Percentiles rank a stretch among this genome's conserved stretches.
Evolutionary conservation across 2,329 filamentous ascomycete species (phyloP).

Genomic region (Cryphonectria carpinicola): DNA sequence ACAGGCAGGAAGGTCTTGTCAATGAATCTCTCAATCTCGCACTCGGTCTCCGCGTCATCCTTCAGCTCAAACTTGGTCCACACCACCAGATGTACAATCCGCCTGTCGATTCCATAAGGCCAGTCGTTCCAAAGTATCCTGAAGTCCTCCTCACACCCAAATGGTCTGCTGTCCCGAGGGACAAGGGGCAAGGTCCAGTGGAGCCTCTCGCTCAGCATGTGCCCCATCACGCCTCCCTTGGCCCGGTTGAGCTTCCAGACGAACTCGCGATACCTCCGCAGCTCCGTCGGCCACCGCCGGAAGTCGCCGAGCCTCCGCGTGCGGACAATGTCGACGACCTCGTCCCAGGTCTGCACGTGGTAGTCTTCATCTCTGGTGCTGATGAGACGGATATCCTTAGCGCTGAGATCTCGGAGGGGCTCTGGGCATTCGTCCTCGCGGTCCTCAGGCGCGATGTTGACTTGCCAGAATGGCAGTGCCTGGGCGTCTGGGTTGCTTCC

Average conservation of each 20-base stretch:
- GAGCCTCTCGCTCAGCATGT: conserved; percentile 72
- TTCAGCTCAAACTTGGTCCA: conserved; percentile 89
- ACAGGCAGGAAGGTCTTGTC: conserved; percentile 63
- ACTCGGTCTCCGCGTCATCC: conserved; percentile 65
- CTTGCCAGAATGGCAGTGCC: conserved; percentile 74
- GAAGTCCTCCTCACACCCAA: conserved; percentile 58
- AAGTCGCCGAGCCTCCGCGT: conserved; percentile 76
- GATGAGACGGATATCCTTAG: conserved; percentile 73
- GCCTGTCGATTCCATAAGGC: conserved; percentile 83
- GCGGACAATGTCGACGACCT: conserved; percentile 65
- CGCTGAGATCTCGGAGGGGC: conserved; percentile 64
- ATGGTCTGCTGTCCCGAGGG: conserved; percentile 42
- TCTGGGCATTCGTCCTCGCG: conserved; percentile 71
- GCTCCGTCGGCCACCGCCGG: conserved; percentile 74
- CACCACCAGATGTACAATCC: conserved; percentile 83
- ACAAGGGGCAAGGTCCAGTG: conserved; percentile 62
- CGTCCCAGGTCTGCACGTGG: conserved; percentile 66
- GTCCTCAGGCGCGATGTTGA: conserved; percentile 70
- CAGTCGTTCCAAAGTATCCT: conserved; percentile 89
- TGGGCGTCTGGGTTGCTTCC: conserved; percentile 36
- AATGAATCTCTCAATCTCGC: conserved; percentile 73
- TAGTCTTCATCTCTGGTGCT: conserved; percentile 71
- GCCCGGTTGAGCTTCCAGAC: conserved; percentile 62
- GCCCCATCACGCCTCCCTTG: conserved; percentile 76
- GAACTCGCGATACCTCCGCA: conserved; percentile 78